Evolutionary conservation across 441 rosid genomes (phyloP), one percentile per base, ranked within the genome.

Genomic region (Brassica balearica): DNA sequence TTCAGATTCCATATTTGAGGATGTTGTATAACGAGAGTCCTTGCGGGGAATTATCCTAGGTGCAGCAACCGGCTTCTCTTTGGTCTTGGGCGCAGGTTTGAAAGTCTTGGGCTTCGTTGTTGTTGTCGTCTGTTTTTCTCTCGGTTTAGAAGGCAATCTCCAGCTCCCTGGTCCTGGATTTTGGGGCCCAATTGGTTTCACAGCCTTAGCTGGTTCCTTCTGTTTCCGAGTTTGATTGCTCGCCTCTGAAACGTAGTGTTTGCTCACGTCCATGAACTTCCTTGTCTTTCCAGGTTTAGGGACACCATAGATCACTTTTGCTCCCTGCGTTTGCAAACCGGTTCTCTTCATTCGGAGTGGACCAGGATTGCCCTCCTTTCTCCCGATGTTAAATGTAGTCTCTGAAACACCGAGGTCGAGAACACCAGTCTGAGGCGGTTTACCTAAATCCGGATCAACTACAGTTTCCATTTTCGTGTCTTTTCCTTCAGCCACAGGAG

Each of bases 201-300:
- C 46, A 84, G 87, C 85, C 85, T 91, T 96, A 58, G 82, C 84
- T 0, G 94, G 84, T 77, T 89, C 96, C 80, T 84, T 89, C 55
- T 87, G 62, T 77, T 87, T 90, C 25, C 80, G 80, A 56, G 75
- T 81, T 83, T 82, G 85, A 58, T 78, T 78, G 78, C 84, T 84
- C 51, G 84, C 81, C 83, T 83, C 93, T 38, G 86, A 88, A 70
- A 87, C 88, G 72, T 90, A 92, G 80, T 92, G 98, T 83, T 90
- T 92, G 87, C 99, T 94, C 60, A 96, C 99, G 22, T 96, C 99
- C 98, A 96, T 96, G 80, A 94, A 94, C 84, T 96, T 96, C 83
- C 93, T 87, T 82, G 92, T 96, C 88, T 94, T 96, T 77, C 99
- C 98, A 79, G 98, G 99, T 83, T 91, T 94, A 58, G 99, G 99